These are phyloP conservation scores for Blastomyces silverae DNA, from an alignment of 2,329 filamentous ascomycete species.

Conservation along the genomic window DNA sequence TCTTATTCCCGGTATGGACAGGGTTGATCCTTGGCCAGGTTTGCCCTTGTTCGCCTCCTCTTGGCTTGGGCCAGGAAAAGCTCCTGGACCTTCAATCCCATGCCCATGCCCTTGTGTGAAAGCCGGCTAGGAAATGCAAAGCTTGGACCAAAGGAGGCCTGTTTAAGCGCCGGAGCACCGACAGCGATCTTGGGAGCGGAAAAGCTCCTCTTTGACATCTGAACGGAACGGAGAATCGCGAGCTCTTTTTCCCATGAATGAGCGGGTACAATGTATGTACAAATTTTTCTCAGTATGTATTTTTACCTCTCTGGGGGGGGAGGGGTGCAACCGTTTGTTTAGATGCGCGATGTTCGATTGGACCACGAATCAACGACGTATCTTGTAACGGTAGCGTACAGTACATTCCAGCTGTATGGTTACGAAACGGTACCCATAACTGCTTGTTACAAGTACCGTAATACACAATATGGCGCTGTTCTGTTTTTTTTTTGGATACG, in stretches of 20 bases:
- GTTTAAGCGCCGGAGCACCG: neutral
- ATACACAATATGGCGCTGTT: neutral
- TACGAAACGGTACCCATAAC: neutral
- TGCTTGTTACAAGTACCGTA: neutral
- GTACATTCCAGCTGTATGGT: neutral
- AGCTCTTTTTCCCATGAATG: neutral
- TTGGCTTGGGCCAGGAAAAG: neutral
- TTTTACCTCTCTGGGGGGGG: neutral
- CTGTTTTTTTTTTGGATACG: neutral
- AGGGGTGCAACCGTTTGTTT: neutral
- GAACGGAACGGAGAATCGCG: neutral
- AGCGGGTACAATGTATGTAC: neutral
- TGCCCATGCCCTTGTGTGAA: neutral
- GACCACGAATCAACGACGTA: constrained; percentile 1
- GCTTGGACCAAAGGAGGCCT: neutral
- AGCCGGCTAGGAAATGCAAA: neutral
- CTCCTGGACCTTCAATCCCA: neutral
- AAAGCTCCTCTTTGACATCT: neutral
- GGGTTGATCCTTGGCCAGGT: neutral
- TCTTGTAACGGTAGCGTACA: neutral
- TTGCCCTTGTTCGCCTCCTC: neutral
- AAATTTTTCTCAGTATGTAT: neutral
- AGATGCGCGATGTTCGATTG: neutral
- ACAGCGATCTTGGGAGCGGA: neutral
- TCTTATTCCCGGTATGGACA: neutral